A percentile compares a stretch with the other conserved stretches of the same genome.
These are phyloP conservation scores for Camellia granthamiana DNA, from an alignment of 148 eudicot genomes.

Conservation along the genomic window DNA sequence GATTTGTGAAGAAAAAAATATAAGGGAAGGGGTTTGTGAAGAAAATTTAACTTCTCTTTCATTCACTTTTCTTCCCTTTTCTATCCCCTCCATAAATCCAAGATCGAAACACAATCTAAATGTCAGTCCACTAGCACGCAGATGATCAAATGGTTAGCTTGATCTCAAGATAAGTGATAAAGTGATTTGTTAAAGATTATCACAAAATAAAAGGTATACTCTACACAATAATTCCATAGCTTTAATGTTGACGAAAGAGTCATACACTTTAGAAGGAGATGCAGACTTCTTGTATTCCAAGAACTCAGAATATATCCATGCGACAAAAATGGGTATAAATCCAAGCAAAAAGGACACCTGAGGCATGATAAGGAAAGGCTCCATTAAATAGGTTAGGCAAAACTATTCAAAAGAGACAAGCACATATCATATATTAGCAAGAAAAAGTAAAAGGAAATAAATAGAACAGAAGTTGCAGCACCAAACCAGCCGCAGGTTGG, in stretches of 20 bases:
- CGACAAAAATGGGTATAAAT: slow-evolving; percentile 65
- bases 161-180: no score
- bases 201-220: neutral
- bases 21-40: no score
- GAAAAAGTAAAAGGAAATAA: neutral
- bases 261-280: slow-evolving; percentile 78
- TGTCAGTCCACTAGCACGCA: no score
- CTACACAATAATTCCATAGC: neutral
- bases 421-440: neutral
- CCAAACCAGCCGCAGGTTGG: neutral
- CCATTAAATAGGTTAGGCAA: neutral
- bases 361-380: slow-evolving; percentile 1
- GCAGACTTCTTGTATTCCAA: slow-evolving; percentile 75
- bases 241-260: slow-evolving; percentile 10
- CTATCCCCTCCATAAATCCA: no score
- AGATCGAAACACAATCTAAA: no score
- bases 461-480: slow-evolving; percentile 2
- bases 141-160: no score
- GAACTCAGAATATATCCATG: slow-evolving; percentile 86
- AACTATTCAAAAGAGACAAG: slow-evolving; percentile 6
- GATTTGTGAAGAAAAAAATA: no score
- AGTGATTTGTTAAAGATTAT: neutral
- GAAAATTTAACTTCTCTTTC: no score
- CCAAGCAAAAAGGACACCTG: slow-evolving; percentile 95
- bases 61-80: no score